Conservation (phyloP, 176 grass and related monocot genomes). For the Typha latifolia region DNA sequence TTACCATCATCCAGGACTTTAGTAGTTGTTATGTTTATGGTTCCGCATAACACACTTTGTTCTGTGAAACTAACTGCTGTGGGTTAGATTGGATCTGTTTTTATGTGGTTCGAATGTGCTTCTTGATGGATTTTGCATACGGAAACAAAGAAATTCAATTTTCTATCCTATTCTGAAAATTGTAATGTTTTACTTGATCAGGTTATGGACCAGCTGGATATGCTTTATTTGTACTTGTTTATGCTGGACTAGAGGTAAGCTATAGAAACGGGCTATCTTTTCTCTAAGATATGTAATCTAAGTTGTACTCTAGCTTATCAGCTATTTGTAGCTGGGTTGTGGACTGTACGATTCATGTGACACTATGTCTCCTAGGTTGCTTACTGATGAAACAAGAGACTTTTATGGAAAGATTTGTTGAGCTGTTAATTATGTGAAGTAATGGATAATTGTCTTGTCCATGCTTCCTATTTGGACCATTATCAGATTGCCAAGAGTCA, state of each 20-base stretch:
- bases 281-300: neutral
- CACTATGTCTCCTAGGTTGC: no score
- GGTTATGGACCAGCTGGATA: slow-evolving; percentile 96
- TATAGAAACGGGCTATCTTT: neutral
- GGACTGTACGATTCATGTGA: no score
- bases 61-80: neutral
- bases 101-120: neutral
- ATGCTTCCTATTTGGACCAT: no score
- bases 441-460: no score
- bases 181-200: slow-evolving; percentile 25
- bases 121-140: neutral
- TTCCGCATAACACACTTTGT: neutral
- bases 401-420: no score
- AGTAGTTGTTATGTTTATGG: neutral
- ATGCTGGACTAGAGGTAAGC: slow-evolving; percentile 86
- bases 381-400: no score
- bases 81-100: neutral
- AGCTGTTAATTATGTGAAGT: no score
- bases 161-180: neutral
- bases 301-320: neutral
- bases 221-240: slow-evolving; percentile 80
- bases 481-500: no score
- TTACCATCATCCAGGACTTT: neutral
- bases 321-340: neutral
- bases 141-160: neutral